Conservation (phyloP, 1,284 basidiomycete genomes). For the Sporisorium reilianum region DNA sequence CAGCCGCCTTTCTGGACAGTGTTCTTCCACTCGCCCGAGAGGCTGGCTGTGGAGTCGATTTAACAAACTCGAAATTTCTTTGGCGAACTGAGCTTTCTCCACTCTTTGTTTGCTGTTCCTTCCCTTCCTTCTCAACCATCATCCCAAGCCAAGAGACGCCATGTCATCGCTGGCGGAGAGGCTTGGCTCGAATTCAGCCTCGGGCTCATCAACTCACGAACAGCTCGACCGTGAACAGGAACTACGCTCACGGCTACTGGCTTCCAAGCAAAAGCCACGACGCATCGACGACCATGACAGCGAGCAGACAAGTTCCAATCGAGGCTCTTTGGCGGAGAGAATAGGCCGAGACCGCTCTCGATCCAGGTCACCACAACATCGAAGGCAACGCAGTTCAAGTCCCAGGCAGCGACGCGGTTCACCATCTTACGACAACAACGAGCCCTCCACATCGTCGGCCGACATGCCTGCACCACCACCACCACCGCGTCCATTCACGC, state of each 20-base stretch:
- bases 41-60: constrained; percentile 1
- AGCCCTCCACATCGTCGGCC: constrained; percentile 11
- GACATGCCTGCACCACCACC: constrained; percentile 16
- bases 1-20: too few relatives aligned
- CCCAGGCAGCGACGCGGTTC: constrained; percentile 22
- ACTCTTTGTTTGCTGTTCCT: background rate
- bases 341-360: constrained; percentile 3
- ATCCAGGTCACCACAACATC: constrained; percentile 5
- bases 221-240: constrained; percentile 31
- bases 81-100: too few relatives aligned
- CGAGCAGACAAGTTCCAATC: background rate
- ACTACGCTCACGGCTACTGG: constrained; percentile 33
- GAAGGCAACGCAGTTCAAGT: constrained; percentile 4
- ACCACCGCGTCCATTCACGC: constrained; percentile 20
- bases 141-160: constrained; percentile 9
- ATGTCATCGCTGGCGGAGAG: constrained; percentile 38
- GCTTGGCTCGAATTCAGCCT: constrained; percentile 8
- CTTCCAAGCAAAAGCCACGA: constrained; percentile 26
- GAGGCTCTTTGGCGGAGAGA: background rate
- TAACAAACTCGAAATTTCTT: background rate
- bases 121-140: constrained; percentile 1
- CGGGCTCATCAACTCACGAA: constrained; percentile 8
- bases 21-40: constrained; percentile 46
- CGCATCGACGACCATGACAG: background rate
- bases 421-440: constrained; percentile 22